Percentiles rank a stretch among this genome's conserved stretches.
These are phyloP conservation scores for Poa annua DNA, from an alignment of 176 grass and related monocot species.

Conservation along the genomic window DNA sequence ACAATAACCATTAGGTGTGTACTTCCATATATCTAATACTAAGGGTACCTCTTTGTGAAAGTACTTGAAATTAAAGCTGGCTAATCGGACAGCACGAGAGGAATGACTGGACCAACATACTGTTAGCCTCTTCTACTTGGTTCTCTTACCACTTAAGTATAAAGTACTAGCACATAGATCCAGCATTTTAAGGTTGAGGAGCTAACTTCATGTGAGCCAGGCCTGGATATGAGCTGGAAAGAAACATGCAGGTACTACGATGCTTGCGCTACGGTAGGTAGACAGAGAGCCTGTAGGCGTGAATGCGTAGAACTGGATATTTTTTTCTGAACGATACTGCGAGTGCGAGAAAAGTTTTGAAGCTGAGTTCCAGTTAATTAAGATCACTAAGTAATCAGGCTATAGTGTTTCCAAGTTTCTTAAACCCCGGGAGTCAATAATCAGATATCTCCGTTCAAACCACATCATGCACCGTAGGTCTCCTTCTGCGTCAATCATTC, in stretches of 20 bases:
- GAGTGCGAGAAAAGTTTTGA: background rate
- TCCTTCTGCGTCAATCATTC: too few species aligned
- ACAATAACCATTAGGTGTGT: background rate
- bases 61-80: background rate
- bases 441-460: background rate
- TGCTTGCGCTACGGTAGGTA: background rate
- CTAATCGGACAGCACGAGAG: background rate
- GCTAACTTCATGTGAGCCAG: slow-evolving; percentile 21
- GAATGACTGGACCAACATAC: slow-evolving; percentile 4
- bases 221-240: slow-evolving; percentile 14
- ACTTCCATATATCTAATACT: background rate
- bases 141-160: slow-evolving; percentile 5
- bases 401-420: background rate
- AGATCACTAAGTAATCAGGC: background rate
- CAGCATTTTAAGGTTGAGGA: background rate
- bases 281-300: background rate
- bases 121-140: background rate
- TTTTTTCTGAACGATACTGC: too few species aligned
- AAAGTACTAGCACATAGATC: background rate
- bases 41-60: background rate
- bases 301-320: background rate
- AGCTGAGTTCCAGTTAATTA: background rate
- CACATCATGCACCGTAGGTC: too few species aligned
- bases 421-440: background rate
- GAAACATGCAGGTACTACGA: slow-evolving; percentile 14